Evolutionary conservation across 768 basidiomycete genomes (phyloP), one percentile per base, ranked within the genome.

Genomic region (Stropharia rugosoannulata): DNA sequence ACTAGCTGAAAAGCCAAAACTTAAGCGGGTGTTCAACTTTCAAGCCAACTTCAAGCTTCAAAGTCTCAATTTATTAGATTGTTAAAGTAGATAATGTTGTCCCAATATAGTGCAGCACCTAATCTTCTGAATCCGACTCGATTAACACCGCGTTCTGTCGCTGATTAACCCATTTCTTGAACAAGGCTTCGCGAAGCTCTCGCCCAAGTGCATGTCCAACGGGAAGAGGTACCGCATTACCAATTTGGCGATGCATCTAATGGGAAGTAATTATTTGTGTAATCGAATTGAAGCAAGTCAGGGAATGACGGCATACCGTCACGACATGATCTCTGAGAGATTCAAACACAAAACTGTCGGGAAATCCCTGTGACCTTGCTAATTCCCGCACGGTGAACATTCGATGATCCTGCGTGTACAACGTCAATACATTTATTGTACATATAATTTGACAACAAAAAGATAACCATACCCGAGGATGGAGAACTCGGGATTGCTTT

Each of bases 301-400:
- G 27, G 9, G 10, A 27, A 29, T 13, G 2, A 13, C 8, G 5
- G 73, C 86, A 57, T 56, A 90, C 89, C 1, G 84, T 89, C 29
- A 81, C 74, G 12, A 90, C 77, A 41, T 78, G 81, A 39, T 81
- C 63, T 12, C 76, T 70, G 6, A 75, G 59, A 0, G 87, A 73
- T 52, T 79, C 63, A 58, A 93, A 92, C 0, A 80, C 69, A 55
- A 90, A 91, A 62, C 77, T 70, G 59, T 93, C 91, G 0, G 90
- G 87, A 66, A 93, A 90, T 0, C 91, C 90, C 72, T 93, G 91
- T 0, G 88, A 86, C 40, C 91, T 75, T 7, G 90, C 90, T 12
- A 89, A 73, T 65, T 93, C 90, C 5, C 90, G 80, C 19, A 92
- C 84, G 0, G 87, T 87, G 5, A 90, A 70, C 60, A 90, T 83